These are phyloP conservation scores for Fusarium abutilonis DNA, from an alignment of 2,329 filamentous ascomycete species.

Conservation along the genomic window DNA sequence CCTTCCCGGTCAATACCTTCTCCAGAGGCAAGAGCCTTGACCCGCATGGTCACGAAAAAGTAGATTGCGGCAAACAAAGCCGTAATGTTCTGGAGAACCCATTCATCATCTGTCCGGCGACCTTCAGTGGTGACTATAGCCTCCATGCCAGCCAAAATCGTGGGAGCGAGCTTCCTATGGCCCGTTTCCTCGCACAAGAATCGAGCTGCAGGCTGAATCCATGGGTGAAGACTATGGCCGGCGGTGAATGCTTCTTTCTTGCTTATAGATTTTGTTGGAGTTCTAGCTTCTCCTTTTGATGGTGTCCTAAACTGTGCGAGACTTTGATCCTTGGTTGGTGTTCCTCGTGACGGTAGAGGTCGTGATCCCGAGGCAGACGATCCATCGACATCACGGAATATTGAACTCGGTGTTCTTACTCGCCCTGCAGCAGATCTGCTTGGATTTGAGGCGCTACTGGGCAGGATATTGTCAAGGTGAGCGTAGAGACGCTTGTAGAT, in stretches of 20 bases:
- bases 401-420: slow-evolving; percentile 49
- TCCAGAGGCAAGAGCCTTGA: slow-evolving; percentile 54
- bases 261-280: slow-evolving; percentile 57
- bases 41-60: slow-evolving; percentile 66
- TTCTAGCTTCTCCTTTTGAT: slow-evolving; percentile 43
- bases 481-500: slow-evolving; percentile 86
- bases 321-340: slow-evolving; percentile 59
- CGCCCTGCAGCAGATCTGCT: slow-evolving; percentile 44
- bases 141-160: slow-evolving; percentile 79
- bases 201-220: slow-evolving; percentile 76
- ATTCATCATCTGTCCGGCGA: slow-evolving; percentile 58
- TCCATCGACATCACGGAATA: slow-evolving; percentile 43
- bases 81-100: slow-evolving; percentile 60
- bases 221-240: slow-evolving; percentile 62
- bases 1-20: slow-evolving; percentile 54
- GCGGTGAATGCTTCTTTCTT: slow-evolving; percentile 40
- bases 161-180: slow-evolving; percentile 71
- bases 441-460: slow-evolving; percentile 51
- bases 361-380: slow-evolving; percentile 46
- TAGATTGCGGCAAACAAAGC: slow-evolving; percentile 69
- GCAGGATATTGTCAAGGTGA: slow-evolving; percentile 80
- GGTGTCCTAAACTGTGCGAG: slow-evolving; percentile 57
- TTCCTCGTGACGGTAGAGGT: slow-evolving; percentile 53
- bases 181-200: slow-evolving; percentile 69
- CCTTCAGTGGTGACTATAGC: slow-evolving; percentile 58